Percentiles rank a stretch among this genome's conserved stretches.
These are phyloP conservation scores for Ceratobasidium sp. DNA, from an alignment of 1,284 basidiomycete species.

Conservation along the genomic window DNA sequence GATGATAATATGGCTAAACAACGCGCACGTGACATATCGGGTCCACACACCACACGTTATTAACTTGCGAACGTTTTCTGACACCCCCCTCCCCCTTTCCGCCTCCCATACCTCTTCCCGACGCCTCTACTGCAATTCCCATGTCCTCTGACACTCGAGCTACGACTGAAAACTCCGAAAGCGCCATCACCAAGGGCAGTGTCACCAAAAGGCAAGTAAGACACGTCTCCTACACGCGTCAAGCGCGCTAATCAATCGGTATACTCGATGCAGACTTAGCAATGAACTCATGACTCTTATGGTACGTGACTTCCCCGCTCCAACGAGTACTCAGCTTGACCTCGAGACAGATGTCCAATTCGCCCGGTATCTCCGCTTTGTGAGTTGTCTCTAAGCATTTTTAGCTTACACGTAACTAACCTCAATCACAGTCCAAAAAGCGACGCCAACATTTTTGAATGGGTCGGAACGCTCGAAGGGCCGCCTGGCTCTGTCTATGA, in stretches of 20 bases:
- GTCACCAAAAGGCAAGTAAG: conserved; percentile 78
- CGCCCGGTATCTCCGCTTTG: conserved; percentile 73
- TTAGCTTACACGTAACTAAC: conserved; percentile 17
- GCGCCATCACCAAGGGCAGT: conserved; percentile 62
- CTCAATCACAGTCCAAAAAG: conserved; percentile 74
- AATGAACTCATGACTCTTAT: conserved; percentile 87
- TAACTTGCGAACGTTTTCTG: background rate
- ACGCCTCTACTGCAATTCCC: background rate
- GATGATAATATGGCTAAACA: background rate
- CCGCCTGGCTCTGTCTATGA: conserved; percentile 80
- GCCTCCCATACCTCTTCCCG: background rate
- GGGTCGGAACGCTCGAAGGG: conserved; percentile 86
- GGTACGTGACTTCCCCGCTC: conserved; percentile 62
- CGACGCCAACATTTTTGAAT: conserved; percentile 84
- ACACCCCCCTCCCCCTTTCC: background rate
- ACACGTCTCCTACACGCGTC: background rate
- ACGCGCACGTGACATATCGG: conserved; percentile 12
- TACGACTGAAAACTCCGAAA: conserved; percentile 15
- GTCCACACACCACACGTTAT: background rate
- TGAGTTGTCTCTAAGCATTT: conserved; percentile 57
- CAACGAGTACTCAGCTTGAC: conserved; percentile 16
- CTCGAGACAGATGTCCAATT: conserved; percentile 77
- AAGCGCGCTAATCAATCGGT: conserved; percentile 40
- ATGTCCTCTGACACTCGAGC: background rate
- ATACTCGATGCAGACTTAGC: conserved; percentile 64